Evolutionary conservation across 2,329 filamentous ascomycete genomes (phyloP).

Genomic region (Exserohilum turcica): DNA sequence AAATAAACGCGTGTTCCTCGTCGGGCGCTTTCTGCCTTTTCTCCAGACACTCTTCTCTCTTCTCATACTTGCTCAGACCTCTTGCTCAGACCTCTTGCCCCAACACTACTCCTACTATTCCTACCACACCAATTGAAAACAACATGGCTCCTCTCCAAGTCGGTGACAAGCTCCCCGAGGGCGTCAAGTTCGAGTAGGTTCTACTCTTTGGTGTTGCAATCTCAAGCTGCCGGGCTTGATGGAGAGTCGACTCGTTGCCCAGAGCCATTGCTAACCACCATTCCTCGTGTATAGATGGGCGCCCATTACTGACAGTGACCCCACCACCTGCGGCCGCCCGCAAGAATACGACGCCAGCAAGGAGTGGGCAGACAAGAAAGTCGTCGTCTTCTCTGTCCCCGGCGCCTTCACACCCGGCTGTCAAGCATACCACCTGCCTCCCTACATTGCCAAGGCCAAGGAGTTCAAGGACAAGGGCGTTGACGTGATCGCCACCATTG

Average conservation of each 20-base stretch:
- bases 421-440: slow-evolving; percentile 78
- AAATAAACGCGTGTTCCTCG: neutral
- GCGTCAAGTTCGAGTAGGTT: slow-evolving; percentile 74
- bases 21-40: neutral
- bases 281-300: slow-evolving; percentile 64
- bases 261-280: neutral
- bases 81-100: neutral
- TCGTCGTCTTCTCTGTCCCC: slow-evolving; percentile 71
- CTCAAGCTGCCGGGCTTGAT: neutral
- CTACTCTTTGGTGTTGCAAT: neutral
- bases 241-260: neutral
- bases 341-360: slow-evolving; percentile 80
- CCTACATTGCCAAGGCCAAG: slow-evolving; percentile 76
- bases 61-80: neutral
- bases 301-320: slow-evolving; percentile 72
- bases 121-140: slow-evolving; percentile 7
- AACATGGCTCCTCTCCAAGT: slow-evolving; percentile 71
- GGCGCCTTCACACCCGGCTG: slow-evolving; percentile 87
- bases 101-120: neutral
- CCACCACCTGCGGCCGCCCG: slow-evolving; percentile 79
- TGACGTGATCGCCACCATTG: slow-evolving; percentile 79
- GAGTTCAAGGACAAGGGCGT: slow-evolving; percentile 78
- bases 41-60: neutral
- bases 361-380: slow-evolving; percentile 72
- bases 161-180: slow-evolving; percentile 82